Conservation (phyloP, 495 filamentous ascomycete genomes). For the Penicillium daleae region DNA sequence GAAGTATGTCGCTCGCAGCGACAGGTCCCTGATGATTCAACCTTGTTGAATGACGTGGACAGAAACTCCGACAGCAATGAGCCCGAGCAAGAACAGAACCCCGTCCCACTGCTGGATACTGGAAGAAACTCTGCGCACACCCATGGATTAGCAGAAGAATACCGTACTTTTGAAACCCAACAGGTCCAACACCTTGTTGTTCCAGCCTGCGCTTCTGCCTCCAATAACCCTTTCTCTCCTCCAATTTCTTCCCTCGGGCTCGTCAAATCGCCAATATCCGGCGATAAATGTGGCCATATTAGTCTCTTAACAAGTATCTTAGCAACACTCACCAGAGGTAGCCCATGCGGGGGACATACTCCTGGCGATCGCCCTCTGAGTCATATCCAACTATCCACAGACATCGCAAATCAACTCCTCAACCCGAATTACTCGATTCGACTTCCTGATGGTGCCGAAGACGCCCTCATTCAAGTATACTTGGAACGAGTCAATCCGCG, state of each 20-base stretch:
- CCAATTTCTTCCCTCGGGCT: background rate
- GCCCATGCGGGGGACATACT: background rate
- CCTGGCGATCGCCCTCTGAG: background rate
- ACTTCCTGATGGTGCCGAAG: conserved; percentile 6
- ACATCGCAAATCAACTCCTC: background rate
- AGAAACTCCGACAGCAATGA: background rate
- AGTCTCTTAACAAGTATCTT: conserved; percentile 16
- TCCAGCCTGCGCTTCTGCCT: background rate
- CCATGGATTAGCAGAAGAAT: background rate
- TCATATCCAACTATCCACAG: background rate
- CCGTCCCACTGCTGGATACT: background rate
- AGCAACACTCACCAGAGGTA: conserved; percentile 13
- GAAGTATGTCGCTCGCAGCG: background rate
- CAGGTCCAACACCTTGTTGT: background rate
- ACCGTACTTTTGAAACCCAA: background rate
- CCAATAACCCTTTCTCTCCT: background rate
- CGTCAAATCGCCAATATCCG: background rate
- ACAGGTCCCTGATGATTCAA: background rate
- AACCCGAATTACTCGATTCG: background rate
- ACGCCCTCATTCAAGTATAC: conserved; percentile 22
- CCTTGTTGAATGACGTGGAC: background rate
- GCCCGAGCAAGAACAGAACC: background rate
- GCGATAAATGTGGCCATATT: conserved; percentile 13
- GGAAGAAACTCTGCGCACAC: too few species aligned
- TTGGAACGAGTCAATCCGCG: conserved; percentile 29